Evolutionary conservation across 768 basidiomycete genomes (phyloP).

Genomic region (Suillus brevipes): DNA sequence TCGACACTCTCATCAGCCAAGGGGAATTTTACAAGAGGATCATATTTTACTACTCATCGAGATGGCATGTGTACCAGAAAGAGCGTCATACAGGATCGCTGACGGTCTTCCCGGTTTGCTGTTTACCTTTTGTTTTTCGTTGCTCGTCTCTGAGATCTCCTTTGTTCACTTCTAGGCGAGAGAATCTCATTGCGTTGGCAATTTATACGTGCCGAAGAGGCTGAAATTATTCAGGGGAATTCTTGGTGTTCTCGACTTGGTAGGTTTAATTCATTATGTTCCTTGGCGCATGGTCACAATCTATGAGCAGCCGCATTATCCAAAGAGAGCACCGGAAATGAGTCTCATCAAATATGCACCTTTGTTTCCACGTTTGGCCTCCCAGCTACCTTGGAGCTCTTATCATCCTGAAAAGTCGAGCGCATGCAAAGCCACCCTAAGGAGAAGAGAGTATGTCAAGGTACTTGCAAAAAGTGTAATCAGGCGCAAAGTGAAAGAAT

Average conservation of each 20-base stretch:
- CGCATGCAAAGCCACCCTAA: neutral
- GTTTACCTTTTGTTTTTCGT: neutral
- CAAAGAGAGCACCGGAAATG: slow-evolving; percentile 18
- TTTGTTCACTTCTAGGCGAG: neutral
- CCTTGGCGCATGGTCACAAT: neutral
- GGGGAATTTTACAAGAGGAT: neutral
- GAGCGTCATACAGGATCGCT: neutral
- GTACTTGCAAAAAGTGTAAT: slow-evolving; percentile 21
- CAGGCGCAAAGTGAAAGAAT: slow-evolving; percentile 20
- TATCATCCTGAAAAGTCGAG: neutral
- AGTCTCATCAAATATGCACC: slow-evolving; percentile 21
- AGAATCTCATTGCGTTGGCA: neutral
- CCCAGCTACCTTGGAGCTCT: slow-evolving; percentile 14
- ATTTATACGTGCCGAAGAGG: neutral
- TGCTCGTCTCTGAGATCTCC: neutral
- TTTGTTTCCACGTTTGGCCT: slow-evolving; percentile 16
- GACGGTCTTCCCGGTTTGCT: neutral
- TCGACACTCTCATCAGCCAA: neutral
- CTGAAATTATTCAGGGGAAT: neutral
- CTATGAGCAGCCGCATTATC: slow-evolving; percentile 14
- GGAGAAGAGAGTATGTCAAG: slow-evolving; percentile 21
- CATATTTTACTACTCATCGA: neutral
- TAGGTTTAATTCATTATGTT: neutral
- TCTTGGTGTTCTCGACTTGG: neutral
- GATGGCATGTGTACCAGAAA: slow-evolving; percentile 1